A percentile compares a stretch with the other conserved stretches of the same genome.
Evolutionary conservation across 768 basidiomycete species (phyloP).

Genomic region (Termitomyces sp.): DNA sequence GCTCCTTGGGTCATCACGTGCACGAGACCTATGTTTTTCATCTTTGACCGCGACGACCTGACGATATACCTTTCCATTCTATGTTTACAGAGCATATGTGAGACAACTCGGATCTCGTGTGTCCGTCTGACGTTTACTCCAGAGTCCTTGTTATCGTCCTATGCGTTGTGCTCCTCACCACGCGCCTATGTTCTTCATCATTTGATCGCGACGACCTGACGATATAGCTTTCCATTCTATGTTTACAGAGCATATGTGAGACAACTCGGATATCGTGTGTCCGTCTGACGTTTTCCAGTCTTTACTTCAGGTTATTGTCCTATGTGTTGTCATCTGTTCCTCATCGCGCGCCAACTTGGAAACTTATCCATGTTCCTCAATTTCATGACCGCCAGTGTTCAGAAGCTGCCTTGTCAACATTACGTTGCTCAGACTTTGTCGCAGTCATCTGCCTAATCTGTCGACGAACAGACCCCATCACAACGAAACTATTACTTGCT

Average conservation of each 20-base stretch:
- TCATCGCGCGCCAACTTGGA: neutral
- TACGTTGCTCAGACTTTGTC: too few species aligned
- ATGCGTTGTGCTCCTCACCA: neutral
- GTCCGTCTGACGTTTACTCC: neutral
- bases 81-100: neutral
- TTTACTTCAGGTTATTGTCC: neutral
- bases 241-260: neutral
- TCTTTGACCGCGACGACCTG: constrained; percentile 1
- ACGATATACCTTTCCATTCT: neutral
- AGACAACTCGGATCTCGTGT: neutral
- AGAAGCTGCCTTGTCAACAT: neutral
- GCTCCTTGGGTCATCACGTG: neutral
- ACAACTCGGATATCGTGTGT: neutral
- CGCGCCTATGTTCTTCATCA: neutral
- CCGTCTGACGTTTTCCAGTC: neutral
- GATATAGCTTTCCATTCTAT: neutral
- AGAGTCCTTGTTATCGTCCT: neutral
- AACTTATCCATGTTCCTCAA: neutral
- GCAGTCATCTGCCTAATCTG: neutral
- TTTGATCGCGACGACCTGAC: neutral
- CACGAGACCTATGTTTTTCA: constrained; percentile 1
- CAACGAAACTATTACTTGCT: neutral
- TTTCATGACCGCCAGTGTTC: neutral
- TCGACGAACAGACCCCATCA: neutral
- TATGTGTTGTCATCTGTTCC: neutral